These are phyloP conservation scores for Leucosporidium creatinivorum DNA, from an alignment of 768 basidiomycete species.

Conservation along the genomic window DNA sequence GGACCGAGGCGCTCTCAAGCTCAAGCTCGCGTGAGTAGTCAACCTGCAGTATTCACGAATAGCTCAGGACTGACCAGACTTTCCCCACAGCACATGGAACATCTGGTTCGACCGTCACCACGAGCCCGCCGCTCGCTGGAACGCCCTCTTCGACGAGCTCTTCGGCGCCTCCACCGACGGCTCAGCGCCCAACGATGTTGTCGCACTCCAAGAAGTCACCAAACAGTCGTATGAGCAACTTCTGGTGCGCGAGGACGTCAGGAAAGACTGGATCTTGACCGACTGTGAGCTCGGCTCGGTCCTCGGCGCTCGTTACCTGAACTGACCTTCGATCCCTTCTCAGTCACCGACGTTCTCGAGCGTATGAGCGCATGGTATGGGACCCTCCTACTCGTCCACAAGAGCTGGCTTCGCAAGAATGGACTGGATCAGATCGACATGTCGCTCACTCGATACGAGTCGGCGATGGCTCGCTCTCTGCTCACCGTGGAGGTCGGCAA, in stretches of 20 bases:
- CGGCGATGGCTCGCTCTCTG: not conserved
- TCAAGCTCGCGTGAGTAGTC: not conserved
- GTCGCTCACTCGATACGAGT: not conserved
- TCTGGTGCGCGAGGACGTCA: not conserved
- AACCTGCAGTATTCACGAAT: no score
- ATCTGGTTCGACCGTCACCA: not conserved
- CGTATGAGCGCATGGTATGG: not conserved
- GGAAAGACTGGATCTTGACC: not conserved
- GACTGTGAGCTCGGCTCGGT: not conserved
- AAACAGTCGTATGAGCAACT: not conserved
- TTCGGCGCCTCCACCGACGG: not conserved
- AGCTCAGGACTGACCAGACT: not conserved
- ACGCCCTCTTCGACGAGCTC: not conserved
- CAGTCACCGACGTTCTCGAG: constrained; percentile 6
- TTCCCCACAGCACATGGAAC: not conserved
- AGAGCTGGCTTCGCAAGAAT: not conserved
- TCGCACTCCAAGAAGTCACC: not conserved
- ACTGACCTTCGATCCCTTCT: no score
- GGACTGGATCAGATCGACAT: constrained; percentile 1
- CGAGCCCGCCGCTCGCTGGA: not conserved
- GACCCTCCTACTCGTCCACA: not conserved
- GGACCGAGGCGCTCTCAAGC: not conserved
- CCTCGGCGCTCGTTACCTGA: not conserved
- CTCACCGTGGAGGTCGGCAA: not conserved
- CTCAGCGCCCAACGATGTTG: not conserved